Percentiles rank a stretch among this genome's conserved stretches.
phyloP scores from a whole-genome alignment of 2,329 filamentous ascomycete species.

The Aspergillus ustus region DNA sequence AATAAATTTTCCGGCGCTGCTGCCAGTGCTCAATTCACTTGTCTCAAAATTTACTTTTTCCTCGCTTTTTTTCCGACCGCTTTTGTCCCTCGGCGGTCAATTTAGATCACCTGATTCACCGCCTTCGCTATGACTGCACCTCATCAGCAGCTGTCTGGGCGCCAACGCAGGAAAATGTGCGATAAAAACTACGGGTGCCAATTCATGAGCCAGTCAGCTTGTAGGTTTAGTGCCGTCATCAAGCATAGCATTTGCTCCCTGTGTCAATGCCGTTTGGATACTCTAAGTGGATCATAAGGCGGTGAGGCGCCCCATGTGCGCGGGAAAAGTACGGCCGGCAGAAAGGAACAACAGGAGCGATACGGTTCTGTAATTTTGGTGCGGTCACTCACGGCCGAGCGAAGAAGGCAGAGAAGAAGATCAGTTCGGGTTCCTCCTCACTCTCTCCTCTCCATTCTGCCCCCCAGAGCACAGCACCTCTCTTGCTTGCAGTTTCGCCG shows the following conservation, averaged over 20 bases:
- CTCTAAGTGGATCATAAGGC: neutral
- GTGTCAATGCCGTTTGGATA: neutral
- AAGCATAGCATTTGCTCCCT: neutral
- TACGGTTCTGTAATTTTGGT: slow-evolving; percentile 12
- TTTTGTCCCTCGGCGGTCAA: slow-evolving; percentile 7
- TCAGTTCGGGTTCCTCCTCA: slow-evolving; percentile 22
- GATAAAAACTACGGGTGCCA: too few relatives aligned
- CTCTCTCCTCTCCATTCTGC: slow-evolving; percentile 14
- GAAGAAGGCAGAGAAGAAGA: slow-evolving; percentile 6
- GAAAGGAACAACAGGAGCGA: slow-evolving; percentile 15
- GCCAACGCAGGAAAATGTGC: neutral
- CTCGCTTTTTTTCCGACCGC: slow-evolving; percentile 7
- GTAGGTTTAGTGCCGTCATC: neutral
- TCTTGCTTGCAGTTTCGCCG: slow-evolving; percentile 15
- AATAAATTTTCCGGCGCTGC: neutral
- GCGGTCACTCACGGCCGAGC: slow-evolving; percentile 5
- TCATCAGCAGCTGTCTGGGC: neutral
- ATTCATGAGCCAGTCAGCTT: neutral
- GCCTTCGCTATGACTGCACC: neutral
- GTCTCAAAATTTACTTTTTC: slow-evolving; percentile 11
- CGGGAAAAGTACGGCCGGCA: slow-evolving; percentile 20
- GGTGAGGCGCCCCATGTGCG: slow-evolving; percentile 9
- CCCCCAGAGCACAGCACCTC: slow-evolving; percentile 10
- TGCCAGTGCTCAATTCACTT: neutral
- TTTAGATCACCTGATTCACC: slow-evolving; percentile 1